Percentiles rank a stretch among this genome's conserved stretches.
Evolutionary conservation across 169 alveolate species (phyloP).

Genomic region (Plasmodium yoelii): DNA sequence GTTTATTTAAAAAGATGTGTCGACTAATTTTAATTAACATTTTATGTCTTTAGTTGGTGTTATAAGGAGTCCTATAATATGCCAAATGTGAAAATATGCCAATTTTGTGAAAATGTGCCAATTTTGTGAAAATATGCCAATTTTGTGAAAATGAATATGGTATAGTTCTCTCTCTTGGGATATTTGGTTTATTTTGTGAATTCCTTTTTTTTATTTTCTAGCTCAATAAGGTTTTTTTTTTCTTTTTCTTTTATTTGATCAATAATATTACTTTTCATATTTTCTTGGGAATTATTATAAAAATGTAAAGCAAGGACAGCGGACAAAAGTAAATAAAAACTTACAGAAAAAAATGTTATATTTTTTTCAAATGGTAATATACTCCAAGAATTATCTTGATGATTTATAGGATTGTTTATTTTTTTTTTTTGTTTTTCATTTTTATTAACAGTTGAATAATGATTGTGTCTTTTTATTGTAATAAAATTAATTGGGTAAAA

Average conservation of each 20-base stretch:
- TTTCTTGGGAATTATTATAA: constrained; percentile 44
- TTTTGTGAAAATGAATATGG: too few relatives aligned
- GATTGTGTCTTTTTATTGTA: background rate
- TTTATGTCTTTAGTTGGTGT: too few relatives aligned
- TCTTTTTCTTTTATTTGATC: constrained; percentile 56
- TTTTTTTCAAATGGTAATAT: constrained; percentile 58
- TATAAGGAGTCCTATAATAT: too few relatives aligned
- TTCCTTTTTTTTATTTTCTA: constrained; percentile 51
- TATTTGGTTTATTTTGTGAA: constrained; percentile 1
- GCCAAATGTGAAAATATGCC: too few relatives aligned
- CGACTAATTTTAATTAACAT: too few relatives aligned
- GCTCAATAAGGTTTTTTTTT: constrained; percentile 27
- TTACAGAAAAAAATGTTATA: constrained; percentile 53
- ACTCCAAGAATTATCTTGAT: constrained; percentile 9
- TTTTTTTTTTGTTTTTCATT: constrained; percentile 31
- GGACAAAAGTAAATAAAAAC: constrained; percentile 52
- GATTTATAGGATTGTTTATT: constrained; percentile 8
- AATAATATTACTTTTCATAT: background rate
- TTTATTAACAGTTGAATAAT: constrained; percentile 8
- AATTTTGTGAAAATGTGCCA: too few relatives aligned
- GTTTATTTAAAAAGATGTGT: too few relatives aligned
- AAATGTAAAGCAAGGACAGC: constrained; percentile 61
- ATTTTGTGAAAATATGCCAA: too few relatives aligned
- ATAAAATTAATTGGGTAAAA: background rate
- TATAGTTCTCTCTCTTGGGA: background rate